Evolutionary conservation across 768 basidiomycete species (phyloP).

Genomic region (Hygrophorus pudorinus): DNA sequence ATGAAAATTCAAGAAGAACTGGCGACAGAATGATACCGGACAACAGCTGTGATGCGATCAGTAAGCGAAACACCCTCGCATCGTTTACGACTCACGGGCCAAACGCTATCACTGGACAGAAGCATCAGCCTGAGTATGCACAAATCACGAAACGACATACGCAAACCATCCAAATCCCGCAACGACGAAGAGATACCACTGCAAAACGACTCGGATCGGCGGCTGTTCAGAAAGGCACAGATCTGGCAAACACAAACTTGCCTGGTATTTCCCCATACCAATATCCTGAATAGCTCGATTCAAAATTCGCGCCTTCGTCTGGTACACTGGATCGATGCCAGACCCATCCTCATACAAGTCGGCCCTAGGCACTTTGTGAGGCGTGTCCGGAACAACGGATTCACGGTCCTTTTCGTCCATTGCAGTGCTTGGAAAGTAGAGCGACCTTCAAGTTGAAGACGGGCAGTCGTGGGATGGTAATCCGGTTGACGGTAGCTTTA

Average conservation of each 20-base stretch:
- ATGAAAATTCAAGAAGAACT: conserved; percentile 55
- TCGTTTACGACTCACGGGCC: conserved; percentile 42
- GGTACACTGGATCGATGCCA: conserved; percentile 26
- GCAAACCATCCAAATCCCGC: conserved; percentile 72
- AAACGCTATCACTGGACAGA: conserved; percentile 51
- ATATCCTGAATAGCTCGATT: conserved; percentile 57
- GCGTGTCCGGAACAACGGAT: no score
- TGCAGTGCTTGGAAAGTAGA: no score
- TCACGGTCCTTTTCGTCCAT: no score
- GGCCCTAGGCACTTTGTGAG: no score
- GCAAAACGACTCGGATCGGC: background rate
- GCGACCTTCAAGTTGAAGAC: no score
- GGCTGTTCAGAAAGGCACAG: background rate
- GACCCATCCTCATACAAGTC: no score
- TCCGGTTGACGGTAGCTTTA: no score
- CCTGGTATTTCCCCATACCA: conserved; percentile 66
- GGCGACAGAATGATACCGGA: conserved; percentile 53
- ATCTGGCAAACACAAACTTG: no score
- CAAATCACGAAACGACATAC: conserved; percentile 29
- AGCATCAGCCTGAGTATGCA: background rate
- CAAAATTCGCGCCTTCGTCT: conserved; percentile 45
- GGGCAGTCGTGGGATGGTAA: no score
- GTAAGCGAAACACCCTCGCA: background rate
- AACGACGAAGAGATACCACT: conserved; percentile 58
- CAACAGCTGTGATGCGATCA: conserved; percentile 36